Percentiles rank a stretch among this genome's conserved stretches.
phyloP scores from a whole-genome alignment of 78 protist species.

The Cavenderia fasciculata region DNA sequence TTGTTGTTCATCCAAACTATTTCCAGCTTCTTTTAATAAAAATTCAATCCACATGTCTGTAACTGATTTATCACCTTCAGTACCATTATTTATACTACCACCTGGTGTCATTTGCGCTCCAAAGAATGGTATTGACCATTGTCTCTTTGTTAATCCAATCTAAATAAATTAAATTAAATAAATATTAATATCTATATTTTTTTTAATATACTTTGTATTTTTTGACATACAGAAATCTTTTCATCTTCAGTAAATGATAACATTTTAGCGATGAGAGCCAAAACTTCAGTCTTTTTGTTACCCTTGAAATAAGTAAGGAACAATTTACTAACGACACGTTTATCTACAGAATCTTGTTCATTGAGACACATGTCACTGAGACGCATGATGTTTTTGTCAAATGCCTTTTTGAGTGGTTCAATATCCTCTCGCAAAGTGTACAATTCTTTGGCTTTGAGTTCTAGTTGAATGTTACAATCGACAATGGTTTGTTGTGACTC shows the following conservation, averaged over 20 bases:
- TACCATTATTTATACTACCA: no score
- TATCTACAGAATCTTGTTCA: constrained; percentile 76
- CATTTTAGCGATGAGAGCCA: constrained; percentile 55
- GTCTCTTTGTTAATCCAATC: constrained; percentile 71
- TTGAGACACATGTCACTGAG: constrained; percentile 65
- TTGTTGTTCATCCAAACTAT: not conserved
- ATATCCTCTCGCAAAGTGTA: constrained; percentile 41
- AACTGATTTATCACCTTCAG: constrained; percentile 52
- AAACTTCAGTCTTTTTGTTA: constrained; percentile 28
- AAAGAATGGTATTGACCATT: constrained; percentile 73
- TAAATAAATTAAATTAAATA: not conserved
- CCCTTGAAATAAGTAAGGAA: constrained; percentile 52
- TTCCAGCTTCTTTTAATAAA: constrained; percentile 39
- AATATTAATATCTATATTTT: not conserved
- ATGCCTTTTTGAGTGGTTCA: constrained; percentile 65
- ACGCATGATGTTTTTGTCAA: constrained; percentile 53
- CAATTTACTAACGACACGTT: constrained; percentile 61
- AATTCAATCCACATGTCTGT: constrained; percentile 79
- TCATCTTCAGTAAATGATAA: constrained; percentile 56
- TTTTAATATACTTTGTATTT: not conserved
- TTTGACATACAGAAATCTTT: constrained; percentile 20
- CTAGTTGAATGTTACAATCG: not conserved
- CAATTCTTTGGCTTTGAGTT: constrained; percentile 14
- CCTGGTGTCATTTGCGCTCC: constrained; percentile 18
- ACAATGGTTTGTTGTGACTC: not conserved